phyloP scores from a whole-genome alignment of 257 asterid species.

The Nicotiana paniculata region DNA sequence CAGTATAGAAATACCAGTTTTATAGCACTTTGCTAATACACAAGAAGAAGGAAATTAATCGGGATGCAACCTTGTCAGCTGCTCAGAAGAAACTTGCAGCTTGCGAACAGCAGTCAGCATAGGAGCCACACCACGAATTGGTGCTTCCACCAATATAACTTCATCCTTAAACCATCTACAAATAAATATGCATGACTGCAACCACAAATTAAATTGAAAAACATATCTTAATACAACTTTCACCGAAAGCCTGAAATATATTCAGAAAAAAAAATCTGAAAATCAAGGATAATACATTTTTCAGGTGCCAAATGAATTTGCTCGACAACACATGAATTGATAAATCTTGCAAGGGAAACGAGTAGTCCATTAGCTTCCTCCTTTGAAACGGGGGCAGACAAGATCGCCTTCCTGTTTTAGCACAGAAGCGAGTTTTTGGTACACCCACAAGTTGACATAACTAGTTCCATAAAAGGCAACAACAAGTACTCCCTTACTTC shows the following conservation, averaged over 20 bases:
- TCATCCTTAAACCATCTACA: conserved; percentile 79
- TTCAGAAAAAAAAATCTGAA: neutral
- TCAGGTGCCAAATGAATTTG: conserved; percentile 80
- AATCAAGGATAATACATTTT: conserved; percentile 40
- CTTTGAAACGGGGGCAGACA: conserved; percentile 40
- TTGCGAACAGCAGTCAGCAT: conserved; percentile 61
- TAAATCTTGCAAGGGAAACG: conserved; percentile 50
- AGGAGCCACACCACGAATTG: conserved; percentile 81
- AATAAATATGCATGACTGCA: conserved; percentile 58
- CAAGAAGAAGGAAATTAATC: conserved; percentile 71
- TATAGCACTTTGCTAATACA: conserved; percentile 69
- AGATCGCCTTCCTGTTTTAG: conserved; percentile 59
- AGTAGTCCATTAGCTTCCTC: conserved; percentile 53
- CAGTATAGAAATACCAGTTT: conserved; percentile 60
- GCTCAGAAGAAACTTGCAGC: conserved; percentile 66
- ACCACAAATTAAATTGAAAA: conserved; percentile 2
- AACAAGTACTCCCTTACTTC: neutral
- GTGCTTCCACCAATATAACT: conserved; percentile 53
- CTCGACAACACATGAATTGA: conserved; percentile 51
- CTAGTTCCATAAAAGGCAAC: neutral
- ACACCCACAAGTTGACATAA: neutral
- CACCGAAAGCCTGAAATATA: neutral
- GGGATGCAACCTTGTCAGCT: conserved; percentile 71
- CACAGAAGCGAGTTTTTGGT: neutral
- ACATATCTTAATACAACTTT: conserved; percentile 14